phyloP scores from a whole-genome alignment of 116 monocot species.

The Cymodocea nodosa region DNA sequence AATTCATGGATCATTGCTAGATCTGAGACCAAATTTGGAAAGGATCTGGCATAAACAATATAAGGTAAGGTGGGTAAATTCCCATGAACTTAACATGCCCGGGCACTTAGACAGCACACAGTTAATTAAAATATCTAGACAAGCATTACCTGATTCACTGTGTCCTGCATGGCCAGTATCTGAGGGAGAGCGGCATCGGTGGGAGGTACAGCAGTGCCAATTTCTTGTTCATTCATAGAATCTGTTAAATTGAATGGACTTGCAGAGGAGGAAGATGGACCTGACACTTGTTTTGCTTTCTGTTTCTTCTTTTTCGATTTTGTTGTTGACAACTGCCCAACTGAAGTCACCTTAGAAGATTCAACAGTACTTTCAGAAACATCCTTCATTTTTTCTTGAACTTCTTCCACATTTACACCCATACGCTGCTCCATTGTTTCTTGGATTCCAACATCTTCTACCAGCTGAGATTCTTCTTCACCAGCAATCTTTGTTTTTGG shows the following conservation, averaged over 20 bases:
- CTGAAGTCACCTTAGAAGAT: conserved; percentile 12
- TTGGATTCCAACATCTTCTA: conserved; percentile 20
- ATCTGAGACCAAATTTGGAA: too few relatives aligned
- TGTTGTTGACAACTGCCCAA: conserved; percentile 15
- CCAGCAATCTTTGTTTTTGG: conserved; percentile 12
- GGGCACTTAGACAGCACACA: too few relatives aligned
- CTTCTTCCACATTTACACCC: conserved; percentile 21
- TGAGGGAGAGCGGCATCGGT: conserved; percentile 30
- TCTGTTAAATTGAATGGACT: conserved; percentile 46
- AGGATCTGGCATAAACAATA: too few relatives aligned
- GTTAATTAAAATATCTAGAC: neutral
- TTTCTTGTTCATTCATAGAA: conserved; percentile 45
- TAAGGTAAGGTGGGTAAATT: too few relatives aligned
- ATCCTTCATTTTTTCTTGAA: conserved; percentile 30
- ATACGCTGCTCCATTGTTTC: conserved; percentile 20
- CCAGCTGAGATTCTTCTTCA: conserved; percentile 21
- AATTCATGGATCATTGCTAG: too few relatives aligned
- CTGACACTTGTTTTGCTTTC: conserved; percentile 35
- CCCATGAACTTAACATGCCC: too few relatives aligned
- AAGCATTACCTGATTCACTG: conserved; percentile 55
- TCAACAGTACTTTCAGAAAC: conserved; percentile 28
- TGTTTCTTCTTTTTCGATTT: conserved; percentile 53
- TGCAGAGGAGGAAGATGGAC: conserved; percentile 31
- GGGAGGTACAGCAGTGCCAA: conserved; percentile 10
- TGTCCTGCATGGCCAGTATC: conserved; percentile 45